Evolutionary conservation across 1,284 basidiomycete genomes (phyloP), one percentile per base, ranked within the genome.

Genomic region (Ganoderma lingzhi): DNA sequence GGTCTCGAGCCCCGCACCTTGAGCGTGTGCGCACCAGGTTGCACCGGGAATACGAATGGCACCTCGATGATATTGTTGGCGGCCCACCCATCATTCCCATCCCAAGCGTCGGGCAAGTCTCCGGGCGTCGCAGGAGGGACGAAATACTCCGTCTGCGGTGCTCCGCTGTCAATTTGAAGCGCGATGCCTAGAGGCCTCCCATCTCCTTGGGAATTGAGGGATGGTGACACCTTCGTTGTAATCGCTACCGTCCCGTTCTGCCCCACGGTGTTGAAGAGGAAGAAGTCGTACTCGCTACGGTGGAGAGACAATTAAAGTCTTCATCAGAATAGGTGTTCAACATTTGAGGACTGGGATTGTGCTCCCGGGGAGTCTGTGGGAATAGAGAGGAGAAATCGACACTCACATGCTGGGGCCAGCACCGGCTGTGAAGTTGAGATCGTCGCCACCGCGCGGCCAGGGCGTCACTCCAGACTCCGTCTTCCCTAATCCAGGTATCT

Each of bases 391-490:
- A 44, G 42, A 44, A 44, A 19, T 5, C 39, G 12, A 39, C 10
- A 78, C 87, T 75, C 70, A 90, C 87, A 92, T 74, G 39, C 84
- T 84, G 2, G 91, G 91, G 1, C 91, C 91, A 9, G 82, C 74
- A 14, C 90, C 90, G n/a, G 84, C 84, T 17, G 84, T 83, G 77
- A 90, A 92, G 74, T 87, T 87, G 23, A 80, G 77, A 44, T 85
- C 87, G 61, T 83, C 81, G 70, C 83, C 84, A 5, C 84, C 86
- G 28, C 86, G 85, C 23, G 91, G 91, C 80, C 87, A 85, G 3
- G 88, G 87, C 1, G 87, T 89, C 45, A 93, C 82, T 23, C 84
- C 91, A 48, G 89, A 89, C 3, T 88, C 75, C 4, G 89, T 90
- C 37, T 84, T 79, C 3, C 89, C 89, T 63, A 89, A 85, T 3